Evolutionary conservation across 768 basidiomycete species (phyloP).

Genomic region (Pleurotus eryngii): DNA sequence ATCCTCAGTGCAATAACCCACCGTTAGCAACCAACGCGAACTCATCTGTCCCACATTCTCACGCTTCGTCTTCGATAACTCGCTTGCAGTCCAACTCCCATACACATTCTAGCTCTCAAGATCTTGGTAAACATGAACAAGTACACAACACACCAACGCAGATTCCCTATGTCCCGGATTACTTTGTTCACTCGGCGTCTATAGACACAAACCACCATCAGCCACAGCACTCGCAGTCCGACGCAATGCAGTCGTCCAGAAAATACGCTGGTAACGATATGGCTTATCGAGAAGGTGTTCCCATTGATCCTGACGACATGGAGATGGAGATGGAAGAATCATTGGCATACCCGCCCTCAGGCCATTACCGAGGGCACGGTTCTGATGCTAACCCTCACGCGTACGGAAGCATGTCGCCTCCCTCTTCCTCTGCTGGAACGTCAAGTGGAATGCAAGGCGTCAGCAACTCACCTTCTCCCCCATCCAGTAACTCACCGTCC

Average conservation of each 20-base stretch:
- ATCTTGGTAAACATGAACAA: slow-evolving; percentile 8
- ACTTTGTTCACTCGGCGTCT: slow-evolving; percentile 8
- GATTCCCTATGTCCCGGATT: slow-evolving; percentile 5
- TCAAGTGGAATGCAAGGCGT: neutral
- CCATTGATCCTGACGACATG: slow-evolving; percentile 80
- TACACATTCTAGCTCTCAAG: slow-evolving; percentile 23
- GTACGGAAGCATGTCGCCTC: slow-evolving; percentile 4
- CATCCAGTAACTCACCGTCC: slow-evolving; percentile 12
- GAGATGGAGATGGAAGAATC: slow-evolving; percentile 64
- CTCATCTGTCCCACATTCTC: slow-evolving; percentile 13
- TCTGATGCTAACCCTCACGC: neutral
- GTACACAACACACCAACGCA: neutral
- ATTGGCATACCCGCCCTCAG: slow-evolving; percentile 26
- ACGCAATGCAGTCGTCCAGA: slow-evolving; percentile 12
- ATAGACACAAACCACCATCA: slow-evolving; percentile 15
- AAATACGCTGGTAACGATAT: neutral
- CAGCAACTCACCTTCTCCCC: slow-evolving; percentile 19
- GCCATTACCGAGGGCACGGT: slow-evolving; percentile 8
- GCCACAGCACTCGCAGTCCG: slow-evolving; percentile 23
- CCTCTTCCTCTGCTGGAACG: neutral
- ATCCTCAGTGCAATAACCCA: slow-evolving; percentile 32
- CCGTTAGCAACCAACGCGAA: slow-evolving; percentile 24
- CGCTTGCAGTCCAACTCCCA: slow-evolving; percentile 11
- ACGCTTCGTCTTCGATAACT: neutral
- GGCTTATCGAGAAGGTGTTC: slow-evolving; percentile 24